Conservation (phyloP, 2,329 filamentous ascomycete species). For the Penicillium brevicompactum region DNA sequence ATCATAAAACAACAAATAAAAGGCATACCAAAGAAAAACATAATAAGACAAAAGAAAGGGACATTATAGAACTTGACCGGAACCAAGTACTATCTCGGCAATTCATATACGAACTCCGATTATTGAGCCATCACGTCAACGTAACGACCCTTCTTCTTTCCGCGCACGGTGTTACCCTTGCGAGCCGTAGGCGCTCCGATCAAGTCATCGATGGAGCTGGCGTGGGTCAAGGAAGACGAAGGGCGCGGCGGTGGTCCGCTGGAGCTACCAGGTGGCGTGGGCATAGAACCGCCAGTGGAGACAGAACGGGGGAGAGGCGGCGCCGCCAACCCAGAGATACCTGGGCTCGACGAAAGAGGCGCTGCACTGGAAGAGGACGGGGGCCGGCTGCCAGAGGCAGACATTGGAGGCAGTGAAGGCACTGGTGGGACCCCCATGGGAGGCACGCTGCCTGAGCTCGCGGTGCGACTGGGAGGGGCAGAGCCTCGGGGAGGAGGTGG, state of each 20-base stretch:
- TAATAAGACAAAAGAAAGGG: constrained; percentile 27
- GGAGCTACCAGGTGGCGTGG: constrained; percentile 39
- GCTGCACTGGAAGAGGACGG: constrained; percentile 34
- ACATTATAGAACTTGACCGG: constrained; percentile 18
- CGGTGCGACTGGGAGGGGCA: constrained; percentile 52
- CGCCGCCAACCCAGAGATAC: constrained; percentile 30
- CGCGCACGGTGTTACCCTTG: constrained; percentile 65
- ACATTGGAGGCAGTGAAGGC: constrained; percentile 23
- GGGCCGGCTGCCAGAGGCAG: constrained; percentile 31
- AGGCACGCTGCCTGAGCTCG: constrained; percentile 58
- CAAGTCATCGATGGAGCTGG: constrained; percentile 93
- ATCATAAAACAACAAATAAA: constrained; percentile 9
- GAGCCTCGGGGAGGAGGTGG: constrained; percentile 75
- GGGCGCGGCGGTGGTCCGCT: constrained; percentile 60
- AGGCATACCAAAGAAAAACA: constrained; percentile 18
- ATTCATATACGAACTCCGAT: constrained; percentile 11
- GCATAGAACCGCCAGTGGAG: constrained; percentile 37
- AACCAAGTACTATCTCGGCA: not conserved
- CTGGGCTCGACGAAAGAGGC: constrained; percentile 36
- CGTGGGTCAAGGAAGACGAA: constrained; percentile 80
- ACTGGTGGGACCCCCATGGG: constrained; percentile 36
- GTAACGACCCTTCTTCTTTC: constrained; percentile 83
- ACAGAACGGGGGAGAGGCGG: constrained; percentile 40
- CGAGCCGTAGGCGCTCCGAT: constrained; percentile 73
- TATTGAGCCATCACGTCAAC: constrained; percentile 90